Evolutionary conservation across 1,284 basidiomycete species (phyloP).

Genomic region (Cutaneotrichosporon spelunceum): DNA sequence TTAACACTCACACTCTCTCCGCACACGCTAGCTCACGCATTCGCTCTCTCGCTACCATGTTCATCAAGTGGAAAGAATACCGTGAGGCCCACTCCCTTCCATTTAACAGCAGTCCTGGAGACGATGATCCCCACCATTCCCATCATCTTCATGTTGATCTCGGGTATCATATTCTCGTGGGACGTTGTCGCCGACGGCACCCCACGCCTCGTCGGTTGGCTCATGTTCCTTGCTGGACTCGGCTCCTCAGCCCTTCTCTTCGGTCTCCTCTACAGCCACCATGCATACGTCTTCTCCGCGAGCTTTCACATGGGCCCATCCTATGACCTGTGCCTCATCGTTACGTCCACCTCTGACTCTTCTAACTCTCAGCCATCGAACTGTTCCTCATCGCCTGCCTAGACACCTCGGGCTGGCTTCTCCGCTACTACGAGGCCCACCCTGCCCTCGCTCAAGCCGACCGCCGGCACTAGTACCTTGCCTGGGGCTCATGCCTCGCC

Average conservation of each 20-base stretch:
- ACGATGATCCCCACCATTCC: neutral
- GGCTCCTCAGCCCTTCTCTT: neutral
- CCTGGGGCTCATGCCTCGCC: neutral
- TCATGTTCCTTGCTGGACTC: neutral
- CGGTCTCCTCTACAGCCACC: neutral
- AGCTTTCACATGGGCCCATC: neutral
- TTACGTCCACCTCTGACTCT: neutral
- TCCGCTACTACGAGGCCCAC: neutral
- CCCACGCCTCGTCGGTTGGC: neutral
- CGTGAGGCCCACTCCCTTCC: neutral
- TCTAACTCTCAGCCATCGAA: neutral
- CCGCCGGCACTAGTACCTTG: neutral
- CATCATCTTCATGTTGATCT: neutral
- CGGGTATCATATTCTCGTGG: neutral
- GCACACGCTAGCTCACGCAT: too few relatives aligned
- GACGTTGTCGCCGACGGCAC: neutral
- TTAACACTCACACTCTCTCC: neutral
- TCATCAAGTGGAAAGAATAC: neutral
- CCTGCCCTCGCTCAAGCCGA: neutral
- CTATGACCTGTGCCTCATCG: neutral
- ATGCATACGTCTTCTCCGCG: neutral
- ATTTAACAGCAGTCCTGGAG: neutral
- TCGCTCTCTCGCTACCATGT: neutral
- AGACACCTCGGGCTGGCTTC: neutral
- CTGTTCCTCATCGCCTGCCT: neutral